phyloP scores from a whole-genome alignment of 306 rosid species.

The Lathyrus tuberosus region DNA sequence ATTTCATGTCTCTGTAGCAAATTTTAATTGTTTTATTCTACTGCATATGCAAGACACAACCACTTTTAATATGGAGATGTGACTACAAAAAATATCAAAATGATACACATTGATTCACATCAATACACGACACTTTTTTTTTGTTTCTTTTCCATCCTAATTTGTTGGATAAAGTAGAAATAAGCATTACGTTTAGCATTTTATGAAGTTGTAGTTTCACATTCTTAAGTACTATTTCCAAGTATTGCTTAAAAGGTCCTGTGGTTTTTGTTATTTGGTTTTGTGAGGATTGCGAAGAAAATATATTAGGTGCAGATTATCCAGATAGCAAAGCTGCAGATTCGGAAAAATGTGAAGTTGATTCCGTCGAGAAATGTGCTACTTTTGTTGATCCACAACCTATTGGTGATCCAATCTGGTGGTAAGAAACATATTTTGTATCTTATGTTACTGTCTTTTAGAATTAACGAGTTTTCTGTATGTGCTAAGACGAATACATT shows the following conservation, averaged over 20 bases:
- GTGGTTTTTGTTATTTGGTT: slow-evolving; percentile 55
- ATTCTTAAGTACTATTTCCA: slow-evolving; percentile 33
- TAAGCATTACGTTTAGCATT: neutral
- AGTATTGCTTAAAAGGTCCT: slow-evolving; percentile 65
- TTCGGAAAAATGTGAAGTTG: slow-evolving; percentile 30
- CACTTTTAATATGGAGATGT: neutral
- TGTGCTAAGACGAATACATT: slow-evolving; percentile 16
- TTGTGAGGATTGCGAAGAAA: slow-evolving; percentile 57
- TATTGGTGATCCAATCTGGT: slow-evolving; percentile 69
- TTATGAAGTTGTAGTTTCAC: slow-evolving; percentile 5
- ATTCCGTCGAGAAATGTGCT: slow-evolving; percentile 19
- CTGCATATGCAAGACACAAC: neutral
- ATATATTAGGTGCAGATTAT: slow-evolving; percentile 23
- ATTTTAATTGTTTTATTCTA: slow-evolving; percentile 16
- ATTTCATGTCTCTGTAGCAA: slow-evolving; percentile 4
- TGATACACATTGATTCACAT: neutral
- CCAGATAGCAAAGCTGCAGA: neutral
- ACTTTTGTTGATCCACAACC: slow-evolving; percentile 54
- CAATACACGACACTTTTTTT: neutral
- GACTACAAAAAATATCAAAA: slow-evolving; percentile 12
- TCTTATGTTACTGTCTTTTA: slow-evolving; percentile 8
- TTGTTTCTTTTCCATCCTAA: neutral
- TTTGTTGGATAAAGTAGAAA: slow-evolving; percentile 3
- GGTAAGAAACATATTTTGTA: slow-evolving; percentile 43
- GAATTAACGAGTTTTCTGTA: slow-evolving; percentile 8